Conservation (phyloP, 306 rosid species). For the Prunus persica region Prunus_persica_NCBIv2 NC_034015.1:17899501-17900000, state of each 20-base stretch:
- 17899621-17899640: constrained; percentile 56
- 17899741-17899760: constrained; percentile 80
- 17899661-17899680: constrained; percentile 32
- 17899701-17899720: constrained; percentile 21
- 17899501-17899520: constrained; percentile 48
- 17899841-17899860: constrained; percentile 39
- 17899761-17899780: constrained; percentile 82
- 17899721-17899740: constrained; percentile 44
- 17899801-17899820: constrained; percentile 89
- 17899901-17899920: constrained; percentile 82
- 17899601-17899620: constrained; percentile 77
- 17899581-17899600: constrained; percentile 50
- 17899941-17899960: constrained; percentile 91
- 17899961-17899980: constrained; percentile 85
- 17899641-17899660: constrained; percentile 64
- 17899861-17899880: constrained; percentile 83
- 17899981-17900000: constrained; percentile 88
- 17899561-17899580: constrained; percentile 83
- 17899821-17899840: constrained; percentile 94
- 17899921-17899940: constrained; percentile 70
- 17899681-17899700: constrained; percentile 15
- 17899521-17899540: constrained; percentile 85
- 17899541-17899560: constrained; percentile 76
- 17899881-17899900: constrained; percentile 63
- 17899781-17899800: constrained; percentile 85